phyloP scores from a whole-genome alignment of 2,329 filamentous ascomycete species.

The Neophaeococcomyces mojaviensis region DNA sequence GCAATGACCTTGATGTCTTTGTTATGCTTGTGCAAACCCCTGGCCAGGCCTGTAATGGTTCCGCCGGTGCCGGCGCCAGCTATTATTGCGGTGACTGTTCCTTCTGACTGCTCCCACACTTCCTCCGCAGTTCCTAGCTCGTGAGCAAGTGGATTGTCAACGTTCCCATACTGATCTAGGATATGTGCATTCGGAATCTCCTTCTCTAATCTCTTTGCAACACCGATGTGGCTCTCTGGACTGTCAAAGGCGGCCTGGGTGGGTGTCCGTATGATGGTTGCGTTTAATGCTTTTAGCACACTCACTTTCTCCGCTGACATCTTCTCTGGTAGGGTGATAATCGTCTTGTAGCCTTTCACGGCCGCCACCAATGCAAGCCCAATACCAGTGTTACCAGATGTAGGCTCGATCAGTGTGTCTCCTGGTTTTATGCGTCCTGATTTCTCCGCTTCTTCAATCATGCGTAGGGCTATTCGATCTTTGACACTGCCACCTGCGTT shows the following conservation, averaged over 20 bases:
- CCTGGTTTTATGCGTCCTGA: slow-evolving; percentile 91
- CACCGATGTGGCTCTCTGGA: slow-evolving; percentile 94
- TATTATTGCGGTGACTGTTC: slow-evolving; percentile 73
- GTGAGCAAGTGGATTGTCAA: slow-evolving; percentile 86
- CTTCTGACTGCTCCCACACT: slow-evolving; percentile 85
- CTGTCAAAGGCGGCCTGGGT: slow-evolving; percentile 92
- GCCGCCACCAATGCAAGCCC: slow-evolving; percentile 88
- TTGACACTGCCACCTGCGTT: slow-evolving; percentile 92
- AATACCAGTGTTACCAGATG: slow-evolving; percentile 95
- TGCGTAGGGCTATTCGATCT: slow-evolving; percentile 89
- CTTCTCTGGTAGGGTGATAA: slow-evolving; percentile 98
- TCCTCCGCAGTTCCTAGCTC: slow-evolving; percentile 92
- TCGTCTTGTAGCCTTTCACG: slow-evolving; percentile 93
- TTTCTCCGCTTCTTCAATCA: slow-evolving; percentile 93
- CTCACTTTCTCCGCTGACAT: slow-evolving; percentile 99
- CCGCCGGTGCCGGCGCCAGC: slow-evolving; percentile 93
- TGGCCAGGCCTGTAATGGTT: slow-evolving; percentile 83
- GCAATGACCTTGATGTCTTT: slow-evolving; percentile 78
- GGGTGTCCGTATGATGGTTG: slow-evolving; percentile 94
- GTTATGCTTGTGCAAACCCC: slow-evolving; percentile 81
- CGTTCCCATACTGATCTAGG: slow-evolving; percentile 89
- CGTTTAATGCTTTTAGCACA: slow-evolving; percentile 84
- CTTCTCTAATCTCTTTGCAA: slow-evolving; percentile 80
- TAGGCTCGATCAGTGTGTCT: slow-evolving; percentile 95
- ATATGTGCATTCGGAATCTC: slow-evolving; percentile 97